Evolutionary conservation across 768 basidiomycete species (phyloP), one percentile per base, ranked within the genome.

Genomic region (Tulasnella sp.): DNA sequence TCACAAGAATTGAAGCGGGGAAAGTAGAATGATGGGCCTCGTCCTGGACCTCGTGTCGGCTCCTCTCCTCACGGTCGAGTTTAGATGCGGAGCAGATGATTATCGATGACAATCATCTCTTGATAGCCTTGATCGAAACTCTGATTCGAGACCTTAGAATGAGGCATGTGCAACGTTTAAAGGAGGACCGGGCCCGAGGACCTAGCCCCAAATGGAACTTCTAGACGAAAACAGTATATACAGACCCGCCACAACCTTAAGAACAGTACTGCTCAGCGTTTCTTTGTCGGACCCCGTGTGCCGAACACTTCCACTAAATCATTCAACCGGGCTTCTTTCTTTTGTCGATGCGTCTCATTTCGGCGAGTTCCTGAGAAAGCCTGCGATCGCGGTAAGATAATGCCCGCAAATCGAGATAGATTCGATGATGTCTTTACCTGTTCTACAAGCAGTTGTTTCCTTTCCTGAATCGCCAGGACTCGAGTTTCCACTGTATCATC

Each of bases 401-500:
- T 34, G 4, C 49, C 70, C 69, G 52, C 80, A 22, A 34, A 25
- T 15, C 17, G 68, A 22, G 75, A 11, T 39, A 22, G 22, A 70
- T 40, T 29, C 25, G 34, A 64, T 64, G 5, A 64, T 64, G 58
- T n/a, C 68, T 34, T 70, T 78, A 91, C 93, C 84, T 94, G 89
- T 80, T 91, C 86, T 75, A 96, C 89, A 54, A 96, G 82, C 39
- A 83, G 84, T 83, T 94, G 94, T 84, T 96, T 96, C 80, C 87
- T 87, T 77, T 93, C 91, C 81, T 96, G 94, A 77, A 96, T 96
- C 34, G 93, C 93, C 64, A 96, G 85, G 58, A 92, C 94, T 83
- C 93, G 94, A 15, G 92, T 87, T 82, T 96, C 94, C 0, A 96
- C 90, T 0, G 94, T 96, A 79, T 94, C 87, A 79, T 95, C 94